Conservation (phyloP, 179 eudicot genomes). For the Spinacia oleracea region DNA sequence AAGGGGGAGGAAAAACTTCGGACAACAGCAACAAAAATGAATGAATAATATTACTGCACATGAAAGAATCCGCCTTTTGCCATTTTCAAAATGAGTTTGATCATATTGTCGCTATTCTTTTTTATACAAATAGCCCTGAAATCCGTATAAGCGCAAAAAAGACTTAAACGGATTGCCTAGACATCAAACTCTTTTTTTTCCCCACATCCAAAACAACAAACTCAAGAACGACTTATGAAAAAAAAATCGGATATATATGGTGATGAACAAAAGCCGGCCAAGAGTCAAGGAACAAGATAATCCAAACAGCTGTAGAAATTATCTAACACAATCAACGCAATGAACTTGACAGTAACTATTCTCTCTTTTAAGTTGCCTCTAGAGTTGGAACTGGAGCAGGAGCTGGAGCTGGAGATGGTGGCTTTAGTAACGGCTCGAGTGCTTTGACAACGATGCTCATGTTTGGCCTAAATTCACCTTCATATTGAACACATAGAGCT, state of each 20-base stretch:
- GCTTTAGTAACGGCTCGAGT: slow-evolving; percentile 36
- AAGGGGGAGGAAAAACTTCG: background rate
- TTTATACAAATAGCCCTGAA: background rate
- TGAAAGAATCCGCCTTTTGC: background rate
- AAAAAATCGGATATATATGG: slow-evolving; percentile 28
- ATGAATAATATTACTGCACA: too few relatives aligned
- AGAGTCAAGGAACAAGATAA: slow-evolving; percentile 6
- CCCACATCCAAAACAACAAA: slow-evolving; percentile 30
- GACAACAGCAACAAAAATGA: background rate
- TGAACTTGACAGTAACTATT: background rate
- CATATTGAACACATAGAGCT: slow-evolving; percentile 44
- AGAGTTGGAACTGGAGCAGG: slow-evolving; percentile 23
- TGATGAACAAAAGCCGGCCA: slow-evolving; percentile 20
- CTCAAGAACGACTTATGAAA: slow-evolving; percentile 31
- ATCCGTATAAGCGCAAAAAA: slow-evolving; percentile 14
- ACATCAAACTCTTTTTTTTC: slow-evolving; percentile 16
- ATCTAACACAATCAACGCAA: slow-evolving; percentile 18
- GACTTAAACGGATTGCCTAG: slow-evolving; percentile 9
- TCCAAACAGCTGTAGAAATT: slow-evolving; percentile 17
- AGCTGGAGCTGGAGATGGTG: too few relatives aligned
- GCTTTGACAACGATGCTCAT: slow-evolving; percentile 50
- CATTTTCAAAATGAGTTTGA: slow-evolving; percentile 16
- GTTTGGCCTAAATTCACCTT: slow-evolving; percentile 46
- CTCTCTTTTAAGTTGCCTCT: slow-evolving; percentile 5
- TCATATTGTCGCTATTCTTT: slow-evolving; percentile 10